A percentile compares a stretch with the other conserved stretches of the same genome.
phyloP scores from a whole-genome alignment of 129 eudicot species.

The Tanacetum coccineum region DNA sequence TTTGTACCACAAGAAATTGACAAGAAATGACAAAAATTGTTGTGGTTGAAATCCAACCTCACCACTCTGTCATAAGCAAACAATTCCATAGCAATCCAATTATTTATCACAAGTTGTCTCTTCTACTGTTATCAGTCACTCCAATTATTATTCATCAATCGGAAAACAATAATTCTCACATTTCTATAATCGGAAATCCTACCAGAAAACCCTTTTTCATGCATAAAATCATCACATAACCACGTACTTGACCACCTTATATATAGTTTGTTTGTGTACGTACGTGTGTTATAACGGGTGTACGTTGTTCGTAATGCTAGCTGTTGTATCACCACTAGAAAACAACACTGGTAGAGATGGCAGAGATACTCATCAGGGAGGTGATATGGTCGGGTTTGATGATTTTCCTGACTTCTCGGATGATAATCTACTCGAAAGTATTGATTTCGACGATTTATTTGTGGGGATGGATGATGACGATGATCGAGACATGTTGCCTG shows the following conservation, averaged over 20 bases:
- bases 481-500: conserved; percentile 52
- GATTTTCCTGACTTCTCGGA: conserved; percentile 55
- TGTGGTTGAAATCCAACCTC: conserved; percentile 72
- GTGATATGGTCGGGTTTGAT: conserved; percentile 37
- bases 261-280: background rate
- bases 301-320: conserved; percentile 56
- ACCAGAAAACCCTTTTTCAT: conserved; percentile 11
- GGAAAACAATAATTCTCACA: background rate
- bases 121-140: conserved; percentile 5
- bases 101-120: conserved; percentile 22
- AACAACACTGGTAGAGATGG: conserved; percentile 40
- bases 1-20: no score
- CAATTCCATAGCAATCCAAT: conserved; percentile 19
- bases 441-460: conserved; percentile 85
- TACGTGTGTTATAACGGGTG: background rate
- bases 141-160: conserved; percentile 4
- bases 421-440: conserved; percentile 75
- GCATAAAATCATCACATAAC: conserved; percentile 9
- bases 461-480: conserved; percentile 54
- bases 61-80: conserved; percentile 33
- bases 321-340: conserved; percentile 60
- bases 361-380: conserved; percentile 29
- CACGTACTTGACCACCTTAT: conserved; percentile 5
- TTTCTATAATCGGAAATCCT: background rate
- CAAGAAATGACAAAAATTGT: conserved; percentile 20